Conservation (phyloP, 805 yeast species). For the Wickerhamomyces ciferrii region DNA sequence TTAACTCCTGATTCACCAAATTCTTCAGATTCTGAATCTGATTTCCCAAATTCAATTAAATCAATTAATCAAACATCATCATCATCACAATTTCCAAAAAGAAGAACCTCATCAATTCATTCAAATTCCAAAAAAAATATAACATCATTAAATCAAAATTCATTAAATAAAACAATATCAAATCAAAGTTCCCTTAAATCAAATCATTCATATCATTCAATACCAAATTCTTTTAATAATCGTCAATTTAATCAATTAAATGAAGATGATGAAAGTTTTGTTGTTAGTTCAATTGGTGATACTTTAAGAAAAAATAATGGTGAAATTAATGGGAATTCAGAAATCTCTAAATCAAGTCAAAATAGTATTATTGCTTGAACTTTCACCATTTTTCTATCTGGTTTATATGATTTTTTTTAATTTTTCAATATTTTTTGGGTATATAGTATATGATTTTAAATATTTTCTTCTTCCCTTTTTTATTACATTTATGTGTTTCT, state of each 20-base stretch:
- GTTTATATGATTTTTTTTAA: neutral
- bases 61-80: neutral
- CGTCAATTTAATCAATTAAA: too few relatives aligned
- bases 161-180: too few relatives aligned
- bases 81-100: neutral
- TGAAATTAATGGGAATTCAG: too few relatives aligned
- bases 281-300: constrained; percentile 28
- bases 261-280: constrained; percentile 21
- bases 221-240: too few relatives aligned
- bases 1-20: constrained; percentile 19
- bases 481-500: too few relatives aligned
- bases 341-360: constrained; percentile 10
- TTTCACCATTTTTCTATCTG: neutral
- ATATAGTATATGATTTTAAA: too few relatives aligned
- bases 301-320: constrained; percentile 25
- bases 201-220: neutral
- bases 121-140: neutral
- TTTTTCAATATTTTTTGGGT: neutral
- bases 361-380: constrained; percentile 11
- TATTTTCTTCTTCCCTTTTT: too few relatives aligned
- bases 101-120: neutral
- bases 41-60: neutral
- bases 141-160: constrained; percentile 9
- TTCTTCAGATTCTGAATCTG: constrained; percentile 22
- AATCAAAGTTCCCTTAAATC: constrained; percentile 3